A percentile compares a stretch with the other conserved stretches of the same genome.
These are phyloP conservation scores for Lepidopterella palustris DNA, from an alignment of 495 filamentous ascomycete species.

Conservation along the genomic window DNA sequence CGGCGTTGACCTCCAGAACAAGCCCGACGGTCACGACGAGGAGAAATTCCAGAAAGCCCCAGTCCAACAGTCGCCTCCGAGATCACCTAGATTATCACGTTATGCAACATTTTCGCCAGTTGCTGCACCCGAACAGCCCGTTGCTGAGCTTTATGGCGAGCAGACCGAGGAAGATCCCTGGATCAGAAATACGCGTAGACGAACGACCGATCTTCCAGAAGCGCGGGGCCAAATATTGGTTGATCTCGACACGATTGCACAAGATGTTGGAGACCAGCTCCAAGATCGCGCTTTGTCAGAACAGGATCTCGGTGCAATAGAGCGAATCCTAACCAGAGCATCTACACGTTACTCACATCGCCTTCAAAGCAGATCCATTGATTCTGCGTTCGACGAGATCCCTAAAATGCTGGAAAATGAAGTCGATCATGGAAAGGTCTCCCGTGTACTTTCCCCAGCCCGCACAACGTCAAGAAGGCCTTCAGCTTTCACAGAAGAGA, in stretches of 20 bases:
- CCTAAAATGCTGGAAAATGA: conserved; percentile 15
- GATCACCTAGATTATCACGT: background rate
- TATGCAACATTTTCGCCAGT: background rate
- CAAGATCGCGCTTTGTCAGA: conserved; percentile 2
- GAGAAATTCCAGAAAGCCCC: conserved; percentile 17
- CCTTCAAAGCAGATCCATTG: conserved; percentile 18
- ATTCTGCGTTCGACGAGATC: conserved; percentile 11
- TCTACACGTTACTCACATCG: conserved; percentile 4
- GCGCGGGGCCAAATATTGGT: conserved; percentile 15
- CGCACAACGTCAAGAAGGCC: conserved; percentile 9
- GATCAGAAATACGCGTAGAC: conserved; percentile 20
- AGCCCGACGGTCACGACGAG: conserved; percentile 14
- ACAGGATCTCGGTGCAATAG: conserved; percentile 1
- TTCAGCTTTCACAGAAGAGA: conserved; percentile 11
- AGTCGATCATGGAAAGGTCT: conserved; percentile 5
- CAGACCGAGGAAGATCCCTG: conserved; percentile 13
- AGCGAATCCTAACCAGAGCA: conserved; percentile 6
- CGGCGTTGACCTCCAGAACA: conserved; percentile 20
- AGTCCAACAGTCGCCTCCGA: background rate
- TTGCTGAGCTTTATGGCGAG: background rate
- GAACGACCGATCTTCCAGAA: conserved; percentile 19
- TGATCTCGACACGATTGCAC: conserved; percentile 19
- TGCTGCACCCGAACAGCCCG: background rate
- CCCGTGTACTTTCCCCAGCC: conserved; percentile 12
- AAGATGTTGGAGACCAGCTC: conserved; percentile 14